Conservation (phyloP, 495 filamentous ascomycete species). For the Aspergillus heteromorphus region DNA sequence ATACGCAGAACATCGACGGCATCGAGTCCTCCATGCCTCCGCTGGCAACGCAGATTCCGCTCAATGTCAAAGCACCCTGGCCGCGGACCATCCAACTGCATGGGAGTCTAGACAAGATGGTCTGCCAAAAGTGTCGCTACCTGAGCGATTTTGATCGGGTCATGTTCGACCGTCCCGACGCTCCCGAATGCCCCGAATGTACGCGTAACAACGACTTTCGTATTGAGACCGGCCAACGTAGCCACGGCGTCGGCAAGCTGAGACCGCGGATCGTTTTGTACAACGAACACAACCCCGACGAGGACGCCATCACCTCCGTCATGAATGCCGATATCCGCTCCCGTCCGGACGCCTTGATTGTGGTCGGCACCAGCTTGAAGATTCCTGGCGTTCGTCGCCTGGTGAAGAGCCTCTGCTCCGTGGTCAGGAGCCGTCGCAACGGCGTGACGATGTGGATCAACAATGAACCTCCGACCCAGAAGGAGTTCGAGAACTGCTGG, state of each 20-base stretch:
- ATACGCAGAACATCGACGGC: conserved; percentile 94
- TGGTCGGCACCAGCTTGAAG: conserved; percentile 92
- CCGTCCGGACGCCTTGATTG: conserved; percentile 84
- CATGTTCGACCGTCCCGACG: conserved; percentile 75
- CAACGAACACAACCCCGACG: conserved; percentile 94
- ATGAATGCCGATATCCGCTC: conserved; percentile 76
- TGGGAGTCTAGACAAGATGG: conserved; percentile 90
- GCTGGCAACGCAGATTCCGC: conserved; percentile 69
- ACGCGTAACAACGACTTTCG: conserved; percentile 69
- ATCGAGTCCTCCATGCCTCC: conserved; percentile 83
- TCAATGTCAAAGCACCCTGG: conserved; percentile 79
- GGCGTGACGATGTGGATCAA: conserved; percentile 97
- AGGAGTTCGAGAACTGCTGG: conserved; percentile 86
- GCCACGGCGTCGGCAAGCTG: conserved; percentile 87
- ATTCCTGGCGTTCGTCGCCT: conserved; percentile 87
- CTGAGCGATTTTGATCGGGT: conserved; percentile 69
- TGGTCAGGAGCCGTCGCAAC: conserved; percentile 71
- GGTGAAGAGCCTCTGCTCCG: conserved; percentile 81
- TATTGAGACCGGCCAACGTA: conserved; percentile 76
- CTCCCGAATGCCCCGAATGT: conserved; percentile 78
- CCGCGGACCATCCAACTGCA: conserved; percentile 90
- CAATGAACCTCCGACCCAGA: conserved; percentile 71
- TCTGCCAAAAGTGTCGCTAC: conserved; percentile 85
- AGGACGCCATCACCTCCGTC: conserved; percentile 89
- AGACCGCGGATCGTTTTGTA: conserved; percentile 93